Evolutionary conservation across 2,329 filamentous ascomycete species (phyloP).

Genomic region (Alternaria sp.): DNA sequence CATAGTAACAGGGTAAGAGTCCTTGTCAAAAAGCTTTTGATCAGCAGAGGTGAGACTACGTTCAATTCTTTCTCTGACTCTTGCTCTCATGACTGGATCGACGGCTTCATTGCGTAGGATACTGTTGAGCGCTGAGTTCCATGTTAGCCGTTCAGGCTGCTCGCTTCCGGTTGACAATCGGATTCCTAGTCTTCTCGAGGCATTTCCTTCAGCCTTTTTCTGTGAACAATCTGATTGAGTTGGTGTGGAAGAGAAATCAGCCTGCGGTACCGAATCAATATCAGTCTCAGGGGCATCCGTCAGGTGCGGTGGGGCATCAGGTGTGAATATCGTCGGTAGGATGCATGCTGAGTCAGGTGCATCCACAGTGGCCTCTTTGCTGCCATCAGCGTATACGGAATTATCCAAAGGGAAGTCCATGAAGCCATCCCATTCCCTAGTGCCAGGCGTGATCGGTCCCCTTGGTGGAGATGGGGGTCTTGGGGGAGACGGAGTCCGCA

Average conservation of each 20-base stretch:
- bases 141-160: constrained; percentile 11
- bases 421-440: constrained; percentile 11
- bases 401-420: constrained; percentile 13
- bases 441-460: constrained; percentile 11
- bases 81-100: constrained; percentile 7
- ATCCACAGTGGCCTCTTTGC: not conserved
- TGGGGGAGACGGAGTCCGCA: not conserved
- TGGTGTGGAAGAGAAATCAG: not conserved
- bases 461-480: not conserved
- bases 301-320: not conserved
- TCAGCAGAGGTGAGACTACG: not conserved
- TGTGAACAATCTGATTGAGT: not conserved
- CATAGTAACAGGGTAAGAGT: not conserved
- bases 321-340: not conserved
- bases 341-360: not conserved
- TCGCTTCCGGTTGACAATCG: not conserved
- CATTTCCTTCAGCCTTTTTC: not conserved
- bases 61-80: constrained; percentile 10
- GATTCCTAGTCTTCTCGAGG: not conserved
- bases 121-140: constrained; percentile 19
- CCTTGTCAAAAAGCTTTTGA: not conserved
- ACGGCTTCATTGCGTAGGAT: constrained; percentile 15
- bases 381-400: not conserved
- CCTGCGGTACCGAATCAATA: not conserved
- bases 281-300: not conserved